These are phyloP conservation scores for Aspergillus sp. DNA, from an alignment of 2,329 filamentous ascomycete species.

Conservation along the genomic window DNA sequence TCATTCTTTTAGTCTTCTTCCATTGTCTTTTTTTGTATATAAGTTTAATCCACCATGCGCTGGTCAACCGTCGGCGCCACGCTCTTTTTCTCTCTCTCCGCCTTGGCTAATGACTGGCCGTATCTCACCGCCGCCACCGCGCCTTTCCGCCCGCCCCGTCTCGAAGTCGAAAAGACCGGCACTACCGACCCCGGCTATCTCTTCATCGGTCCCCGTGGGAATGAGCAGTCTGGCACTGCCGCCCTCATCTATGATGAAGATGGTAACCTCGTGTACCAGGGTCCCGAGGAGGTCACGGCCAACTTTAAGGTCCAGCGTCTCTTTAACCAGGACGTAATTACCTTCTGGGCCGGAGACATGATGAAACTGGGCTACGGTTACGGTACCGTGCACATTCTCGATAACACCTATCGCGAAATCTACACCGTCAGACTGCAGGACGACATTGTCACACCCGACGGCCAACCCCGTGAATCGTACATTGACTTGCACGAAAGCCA, in stretches of 20 bases:
- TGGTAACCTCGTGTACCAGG: slow-evolving; percentile 30
- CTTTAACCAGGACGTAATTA: slow-evolving; percentile 28
- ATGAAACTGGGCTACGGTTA: slow-evolving; percentile 22
- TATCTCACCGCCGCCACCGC: slow-evolving; percentile 11
- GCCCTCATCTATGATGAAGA: slow-evolving; percentile 32
- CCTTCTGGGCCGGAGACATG: slow-evolving; percentile 30
- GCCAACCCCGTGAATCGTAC: slow-evolving; percentile 17
- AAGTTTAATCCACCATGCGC: slow-evolving; percentile 5
- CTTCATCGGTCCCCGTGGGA: slow-evolving; percentile 27
- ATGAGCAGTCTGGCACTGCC: slow-evolving; percentile 19
- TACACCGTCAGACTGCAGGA: slow-evolving; percentile 23
- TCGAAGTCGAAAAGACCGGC: slow-evolving; percentile 26
- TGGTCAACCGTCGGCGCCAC: slow-evolving; percentile 1
- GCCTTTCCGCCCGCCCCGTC: slow-evolving; percentile 18
- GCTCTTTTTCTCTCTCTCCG: slow-evolving; percentile 11
- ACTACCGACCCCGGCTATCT: slow-evolving; percentile 27
- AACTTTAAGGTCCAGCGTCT: slow-evolving; percentile 31
- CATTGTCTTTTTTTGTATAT: neutral
- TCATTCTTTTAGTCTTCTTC: neutral
- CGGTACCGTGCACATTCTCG: slow-evolving; percentile 26
- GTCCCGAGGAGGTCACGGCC: slow-evolving; percentile 24
- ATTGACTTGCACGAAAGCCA: slow-evolving; percentile 31
- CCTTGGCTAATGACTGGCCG: slow-evolving; percentile 14
- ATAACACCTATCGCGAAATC: slow-evolving; percentile 28
- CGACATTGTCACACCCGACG: slow-evolving; percentile 19